Base-by-base conservation (phyloP, 164 flowering plant species). In the grape (Vitis vinifera) region DNA sequence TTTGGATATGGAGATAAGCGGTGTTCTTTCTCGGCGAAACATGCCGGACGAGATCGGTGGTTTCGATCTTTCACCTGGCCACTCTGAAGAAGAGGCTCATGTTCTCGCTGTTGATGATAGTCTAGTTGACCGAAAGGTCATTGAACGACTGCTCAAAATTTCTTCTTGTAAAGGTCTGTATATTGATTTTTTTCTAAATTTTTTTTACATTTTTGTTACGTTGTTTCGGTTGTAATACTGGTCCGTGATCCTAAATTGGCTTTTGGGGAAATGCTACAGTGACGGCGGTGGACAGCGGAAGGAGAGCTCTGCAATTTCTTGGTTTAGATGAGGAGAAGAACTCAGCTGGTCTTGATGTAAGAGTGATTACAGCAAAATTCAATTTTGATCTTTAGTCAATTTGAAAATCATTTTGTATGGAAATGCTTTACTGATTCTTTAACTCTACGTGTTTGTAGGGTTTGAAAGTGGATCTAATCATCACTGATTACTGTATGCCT, bases 401-500 rank as follows among this genome's bases (percentile, higher is more conserved):
- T 37, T 37, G 44, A 37, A 37, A 6, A 6, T 37, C 44, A 37
- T 4, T 37, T 37, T 1, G 44, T 37, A 37, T 37, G 44, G 44
- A 57, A 49, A 15, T 17, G 51, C 1, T 17, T 67, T 14, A 19
- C 27, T 27, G 12, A 52, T 65, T 55, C n/a, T 8, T 8, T 63
- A 16, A 31, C 4, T 62, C 3, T 49, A 10, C 30, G 44, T 63
- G 66, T 30, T 70, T 76, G 66, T 60, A 85, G 92, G 87, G 75
- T 16, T 70, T 92, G 78, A 90, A 92, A 77, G 92, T 94, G 53
- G 94, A 92, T 85, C 68, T 94, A 76, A 86, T 94, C 4, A 88
- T 94, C 27, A 94, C 98, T 0, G 98, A 92, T 64, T 94, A 94
- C 75, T 91, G 97, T 62, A 94, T 94, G 98, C 97, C 98, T 63